phyloP scores from a whole-genome alignment of 257 asterid species.

The Anisodus acutangulus region DNA sequence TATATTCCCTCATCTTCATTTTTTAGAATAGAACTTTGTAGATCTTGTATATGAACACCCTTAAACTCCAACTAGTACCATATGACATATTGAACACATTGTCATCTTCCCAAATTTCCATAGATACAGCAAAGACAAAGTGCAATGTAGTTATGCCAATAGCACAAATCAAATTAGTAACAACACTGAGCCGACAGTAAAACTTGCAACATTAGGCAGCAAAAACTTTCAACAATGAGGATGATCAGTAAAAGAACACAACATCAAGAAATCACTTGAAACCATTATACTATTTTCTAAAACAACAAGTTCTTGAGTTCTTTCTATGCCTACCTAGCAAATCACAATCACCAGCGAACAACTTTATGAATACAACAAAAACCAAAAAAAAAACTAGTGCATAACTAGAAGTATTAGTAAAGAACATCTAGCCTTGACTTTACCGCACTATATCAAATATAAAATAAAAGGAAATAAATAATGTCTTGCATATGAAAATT shows the following conservation, averaged over 20 bases:
- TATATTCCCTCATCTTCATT: background rate
- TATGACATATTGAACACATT: background rate
- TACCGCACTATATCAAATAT: background rate
- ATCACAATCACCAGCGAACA: background rate
- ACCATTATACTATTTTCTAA: background rate
- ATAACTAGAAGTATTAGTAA: background rate
- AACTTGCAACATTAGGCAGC: background rate
- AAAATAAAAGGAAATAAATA: background rate
- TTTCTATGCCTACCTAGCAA: background rate
- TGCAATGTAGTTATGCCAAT: background rate
- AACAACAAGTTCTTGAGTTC: background rate
- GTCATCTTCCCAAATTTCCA: background rate
- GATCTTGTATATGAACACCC: background rate
- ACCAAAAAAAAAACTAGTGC: background rate
- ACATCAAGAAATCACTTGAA: background rate
- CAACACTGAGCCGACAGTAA: background rate
- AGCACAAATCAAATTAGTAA: background rate
- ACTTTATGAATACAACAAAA: background rate
- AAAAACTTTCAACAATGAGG: background rate
- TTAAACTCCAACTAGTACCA: background rate
- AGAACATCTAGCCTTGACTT: background rate
- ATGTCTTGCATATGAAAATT: background rate
- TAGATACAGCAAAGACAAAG: background rate
- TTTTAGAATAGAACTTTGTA: background rate
- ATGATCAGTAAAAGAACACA: background rate